These are phyloP conservation scores for Clohesyomyces aquaticus DNA, from an alignment of 495 filamentous ascomycete species.

Conservation along the genomic window DNA sequence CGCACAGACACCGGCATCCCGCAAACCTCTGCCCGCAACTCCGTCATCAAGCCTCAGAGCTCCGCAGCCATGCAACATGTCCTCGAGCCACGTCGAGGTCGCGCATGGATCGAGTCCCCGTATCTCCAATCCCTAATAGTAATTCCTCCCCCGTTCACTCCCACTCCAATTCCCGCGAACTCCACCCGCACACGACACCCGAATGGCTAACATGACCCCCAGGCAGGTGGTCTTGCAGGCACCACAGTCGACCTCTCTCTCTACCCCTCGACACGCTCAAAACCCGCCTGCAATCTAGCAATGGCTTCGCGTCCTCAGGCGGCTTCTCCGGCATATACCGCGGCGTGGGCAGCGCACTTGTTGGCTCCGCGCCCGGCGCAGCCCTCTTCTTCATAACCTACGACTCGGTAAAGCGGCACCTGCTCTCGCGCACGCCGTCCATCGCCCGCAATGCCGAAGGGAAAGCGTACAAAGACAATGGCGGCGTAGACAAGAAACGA, in stretches of 20 bases:
- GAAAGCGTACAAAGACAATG: slow-evolving; percentile 24
- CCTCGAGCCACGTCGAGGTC: slow-evolving; percentile 14
- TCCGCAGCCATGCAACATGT: slow-evolving; percentile 23
- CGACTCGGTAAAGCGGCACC: slow-evolving; percentile 68
- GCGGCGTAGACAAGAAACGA: slow-evolving; percentile 11
- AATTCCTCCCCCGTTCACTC: slow-evolving; percentile 26
- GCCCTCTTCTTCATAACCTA: slow-evolving; percentile 99
- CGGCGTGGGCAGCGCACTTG: slow-evolving; percentile 69
- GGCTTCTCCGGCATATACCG: slow-evolving; percentile 75
- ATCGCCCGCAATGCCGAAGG: slow-evolving; percentile 31
- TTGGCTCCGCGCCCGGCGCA: slow-evolving; percentile 96
- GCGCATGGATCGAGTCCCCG: slow-evolving; percentile 48
- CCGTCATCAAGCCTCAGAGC: not conserved
- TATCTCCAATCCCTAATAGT: slow-evolving; percentile 54
- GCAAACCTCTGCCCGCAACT: slow-evolving; percentile 4
- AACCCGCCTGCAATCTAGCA: slow-evolving; percentile 80
- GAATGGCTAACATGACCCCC: slow-evolving; percentile 51
- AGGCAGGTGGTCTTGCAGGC: slow-evolving; percentile 51
- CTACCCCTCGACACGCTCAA: slow-evolving; percentile 53
- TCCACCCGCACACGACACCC: slow-evolving; percentile 51
- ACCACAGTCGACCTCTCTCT: slow-evolving; percentile 51
- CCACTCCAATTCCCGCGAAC: slow-evolving; percentile 20
- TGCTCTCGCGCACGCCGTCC: slow-evolving; percentile 4
- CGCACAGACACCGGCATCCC: slow-evolving; percentile 24
- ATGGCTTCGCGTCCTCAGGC: slow-evolving; percentile 75